Evolutionary conservation across 2,329 filamentous ascomycete species (phyloP).

Genomic region (Colletotrichum siamense): DNA sequence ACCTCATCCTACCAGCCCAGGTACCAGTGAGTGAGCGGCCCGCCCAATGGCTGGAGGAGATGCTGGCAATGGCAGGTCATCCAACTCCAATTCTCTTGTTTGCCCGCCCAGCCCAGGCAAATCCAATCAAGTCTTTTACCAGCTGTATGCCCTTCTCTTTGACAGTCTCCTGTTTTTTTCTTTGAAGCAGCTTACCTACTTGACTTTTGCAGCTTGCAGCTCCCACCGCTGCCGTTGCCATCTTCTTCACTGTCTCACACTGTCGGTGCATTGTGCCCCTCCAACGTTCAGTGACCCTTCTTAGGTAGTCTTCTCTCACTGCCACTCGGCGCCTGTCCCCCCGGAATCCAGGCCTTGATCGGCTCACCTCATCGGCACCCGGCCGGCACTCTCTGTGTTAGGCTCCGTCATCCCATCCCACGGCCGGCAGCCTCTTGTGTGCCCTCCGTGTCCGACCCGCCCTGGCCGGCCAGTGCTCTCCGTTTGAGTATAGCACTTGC

Average conservation of each 20-base stretch:
- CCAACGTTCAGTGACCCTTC: background rate
- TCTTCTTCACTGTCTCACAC: background rate
- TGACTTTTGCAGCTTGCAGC: background rate
- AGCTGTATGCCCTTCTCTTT: background rate
- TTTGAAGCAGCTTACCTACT: background rate
- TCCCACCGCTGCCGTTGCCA: background rate
- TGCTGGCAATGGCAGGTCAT: background rate
- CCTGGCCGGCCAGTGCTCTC: background rate
- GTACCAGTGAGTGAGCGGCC: background rate
- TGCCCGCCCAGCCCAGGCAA: background rate
- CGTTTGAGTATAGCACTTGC: background rate
- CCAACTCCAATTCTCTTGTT: background rate
- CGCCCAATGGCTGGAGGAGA: background rate
- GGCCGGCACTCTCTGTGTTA: background rate
- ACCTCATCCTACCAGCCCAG: background rate
- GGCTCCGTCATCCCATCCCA: background rate
- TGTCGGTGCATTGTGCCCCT: background rate
- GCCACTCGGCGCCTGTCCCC: background rate
- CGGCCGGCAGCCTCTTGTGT: background rate
- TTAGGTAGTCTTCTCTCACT: background rate
- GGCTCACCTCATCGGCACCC: background rate
- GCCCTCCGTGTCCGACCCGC: background rate
- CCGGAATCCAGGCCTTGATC: background rate
- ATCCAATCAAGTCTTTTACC: background rate
- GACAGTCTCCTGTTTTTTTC: background rate